Percentiles rank a stretch among this genome's conserved stretches.
These are phyloP conservation scores for Dictyostelium capitatum DNA, from an alignment of 78 protist genomes.

Conservation along the genomic window DNA sequence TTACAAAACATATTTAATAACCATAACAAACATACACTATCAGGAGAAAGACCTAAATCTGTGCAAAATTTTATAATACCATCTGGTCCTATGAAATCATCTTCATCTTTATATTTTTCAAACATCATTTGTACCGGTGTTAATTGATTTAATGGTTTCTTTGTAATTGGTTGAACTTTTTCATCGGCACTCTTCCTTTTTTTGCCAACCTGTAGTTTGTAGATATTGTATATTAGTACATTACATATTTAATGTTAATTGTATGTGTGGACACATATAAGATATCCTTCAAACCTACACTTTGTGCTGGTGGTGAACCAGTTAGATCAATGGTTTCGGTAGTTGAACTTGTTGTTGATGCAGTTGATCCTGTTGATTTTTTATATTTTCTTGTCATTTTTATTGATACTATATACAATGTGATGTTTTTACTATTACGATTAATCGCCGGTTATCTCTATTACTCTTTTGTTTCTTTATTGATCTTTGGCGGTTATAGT, in stretches of 20 bases:
- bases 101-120: constrained; percentile 50
- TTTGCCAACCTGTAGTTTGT: neutral
- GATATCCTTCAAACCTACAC: too few species aligned
- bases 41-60: constrained; percentile 54
- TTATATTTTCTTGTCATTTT: constrained; percentile 25
- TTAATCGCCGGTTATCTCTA: too few species aligned
- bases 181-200: constrained; percentile 25
- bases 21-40: constrained; percentile 20
- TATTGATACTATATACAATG: neutral
- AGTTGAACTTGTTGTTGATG: constrained; percentile 18
- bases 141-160: neutral
- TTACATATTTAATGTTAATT: too few species aligned
- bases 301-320: neutral
- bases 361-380: neutral
- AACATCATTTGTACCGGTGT: neutral
- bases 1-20: neutral
- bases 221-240: too few species aligned
- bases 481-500: too few species aligned
- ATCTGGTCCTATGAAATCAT: constrained; percentile 56
- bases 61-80: constrained; percentile 51
- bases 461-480: too few species aligned
- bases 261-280: neutral
- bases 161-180: constrained; percentile 2
- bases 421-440: neutral
- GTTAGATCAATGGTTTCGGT: neutral